These are phyloP conservation scores for Pseudoneurospora amorphoporcata DNA, from an alignment of 495 filamentous ascomycete species.

Conservation along the genomic window DNA sequence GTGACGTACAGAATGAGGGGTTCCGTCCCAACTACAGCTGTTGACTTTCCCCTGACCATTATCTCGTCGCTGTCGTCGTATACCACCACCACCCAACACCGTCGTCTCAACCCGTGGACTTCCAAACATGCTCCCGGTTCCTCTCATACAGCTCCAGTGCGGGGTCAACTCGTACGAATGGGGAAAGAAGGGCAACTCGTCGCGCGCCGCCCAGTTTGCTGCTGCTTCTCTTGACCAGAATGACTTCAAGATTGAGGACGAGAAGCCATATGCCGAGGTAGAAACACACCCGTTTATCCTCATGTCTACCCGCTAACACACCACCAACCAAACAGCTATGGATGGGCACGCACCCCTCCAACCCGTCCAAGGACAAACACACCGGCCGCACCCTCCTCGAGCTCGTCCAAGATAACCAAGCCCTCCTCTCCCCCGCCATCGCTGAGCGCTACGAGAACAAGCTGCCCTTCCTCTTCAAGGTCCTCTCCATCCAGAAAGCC, in stretches of 20 bases:
- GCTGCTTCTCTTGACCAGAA: constrained; percentile 55
- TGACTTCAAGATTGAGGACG: constrained; percentile 64
- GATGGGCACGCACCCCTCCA: constrained; percentile 98
- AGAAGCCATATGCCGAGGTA: constrained; percentile 84
- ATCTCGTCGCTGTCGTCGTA: neutral
- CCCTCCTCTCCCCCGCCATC: constrained; percentile 63
- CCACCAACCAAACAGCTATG: constrained; percentile 54
- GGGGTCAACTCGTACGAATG: constrained; percentile 98
- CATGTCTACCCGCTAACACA: neutral
- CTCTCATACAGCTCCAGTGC: constrained; percentile 85
- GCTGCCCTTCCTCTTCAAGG: constrained; percentile 95
- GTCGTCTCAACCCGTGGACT: too few relatives aligned
- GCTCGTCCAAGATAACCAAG: constrained; percentile 78
- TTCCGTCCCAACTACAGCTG: neutral
- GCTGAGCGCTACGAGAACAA: constrained; percentile 48
- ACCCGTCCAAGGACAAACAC: constrained; percentile 79
- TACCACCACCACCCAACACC: neutral
- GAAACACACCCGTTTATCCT: neutral
- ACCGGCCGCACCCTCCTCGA: constrained; percentile 84
- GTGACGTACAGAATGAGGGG: neutral
- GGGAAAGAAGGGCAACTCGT: constrained; percentile 84
- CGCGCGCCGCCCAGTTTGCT: constrained; percentile 68
- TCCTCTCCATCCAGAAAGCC: constrained; percentile 86
- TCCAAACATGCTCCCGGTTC: constrained; percentile 44
- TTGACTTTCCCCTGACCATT: neutral